These are phyloP conservation scores for Pestalotiopsis sp. DNA, from an alignment of 2,329 filamentous ascomycete genomes.

Conservation along the genomic window DNA sequence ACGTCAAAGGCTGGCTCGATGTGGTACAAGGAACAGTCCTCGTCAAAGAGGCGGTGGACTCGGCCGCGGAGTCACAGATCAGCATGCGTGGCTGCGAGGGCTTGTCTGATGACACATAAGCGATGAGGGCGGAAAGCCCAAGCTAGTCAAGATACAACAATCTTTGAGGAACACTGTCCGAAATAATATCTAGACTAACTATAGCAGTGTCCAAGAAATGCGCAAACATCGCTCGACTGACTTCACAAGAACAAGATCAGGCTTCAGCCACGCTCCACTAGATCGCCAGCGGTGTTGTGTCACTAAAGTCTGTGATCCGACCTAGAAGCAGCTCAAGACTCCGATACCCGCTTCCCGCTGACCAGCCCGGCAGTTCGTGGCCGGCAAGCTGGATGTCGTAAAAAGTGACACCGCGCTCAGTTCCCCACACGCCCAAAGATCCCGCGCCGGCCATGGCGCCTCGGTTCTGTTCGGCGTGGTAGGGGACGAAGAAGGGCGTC, in stretches of 20 bases:
- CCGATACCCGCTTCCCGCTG: background rate
- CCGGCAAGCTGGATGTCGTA: background rate
- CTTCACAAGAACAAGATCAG: too few species aligned
- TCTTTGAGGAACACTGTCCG: too few species aligned
- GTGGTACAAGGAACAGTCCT: background rate
- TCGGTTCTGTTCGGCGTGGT: background rate
- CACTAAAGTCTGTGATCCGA: background rate
- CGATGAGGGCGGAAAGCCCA: background rate
- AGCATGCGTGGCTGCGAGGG: background rate
- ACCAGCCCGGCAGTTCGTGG: slow-evolving; percentile 1
- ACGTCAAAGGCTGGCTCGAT: background rate
- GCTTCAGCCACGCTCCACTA: background rate
- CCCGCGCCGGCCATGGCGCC: background rate
- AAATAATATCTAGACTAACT: too few species aligned
- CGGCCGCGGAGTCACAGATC: background rate
- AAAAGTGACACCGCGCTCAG: slow-evolving; percentile 1
- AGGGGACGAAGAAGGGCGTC: background rate
- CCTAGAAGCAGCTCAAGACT: slow-evolving; percentile 6
- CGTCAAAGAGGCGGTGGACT: background rate
- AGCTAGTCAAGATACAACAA: background rate
- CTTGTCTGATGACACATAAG: background rate
- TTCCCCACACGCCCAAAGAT: background rate
- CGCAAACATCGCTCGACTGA: too few species aligned
- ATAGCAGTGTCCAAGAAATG: too few species aligned
- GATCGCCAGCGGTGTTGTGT: background rate